Evolutionary conservation across 805 yeast genomes (phyloP), one percentile per base, ranked within the genome.

Genomic region (Lipomyces yamadae): DNA sequence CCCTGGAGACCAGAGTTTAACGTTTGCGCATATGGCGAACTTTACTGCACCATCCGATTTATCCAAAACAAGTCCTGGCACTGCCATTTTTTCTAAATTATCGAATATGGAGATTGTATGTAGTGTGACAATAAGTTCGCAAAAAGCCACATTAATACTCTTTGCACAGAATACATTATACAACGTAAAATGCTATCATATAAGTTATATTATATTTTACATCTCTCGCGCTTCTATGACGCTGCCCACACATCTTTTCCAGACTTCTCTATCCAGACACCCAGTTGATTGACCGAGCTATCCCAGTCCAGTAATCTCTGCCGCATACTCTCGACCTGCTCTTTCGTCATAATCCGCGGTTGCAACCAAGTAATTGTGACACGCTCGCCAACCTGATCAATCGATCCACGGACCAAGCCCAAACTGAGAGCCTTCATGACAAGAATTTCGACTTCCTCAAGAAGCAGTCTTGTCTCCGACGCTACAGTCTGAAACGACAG

Each of bases 311-410:
- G 82, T 75, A 95, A 84, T 73, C 90, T 89, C 61, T 83, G 82
- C 71, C 87, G 86, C 90, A 95, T 91, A 56, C 83, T 83, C 65
- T 82, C 84, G 66, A 94, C 89, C 81, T 95, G 99, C 56, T 85
- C 85, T 70, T 82, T 82, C 74, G 91, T 91, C 84, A 95, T 88
- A 63, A 92, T 91, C 74, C 98, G 85, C 66, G 99, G 98, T 82
- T 95, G 98, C 69, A 94, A 88, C 99, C 99, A 95, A 34, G 90
- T 87, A 58, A 95, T 87, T 42, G 89, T 87, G 64, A 95, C 90
- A 13, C 88, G 81, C 77, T 88, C 86, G 60, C 86, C 85, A 55
- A 92, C 91, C 80, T 95, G 96, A 77, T 95, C 96, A 73, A 95
- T 94, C 61, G 85, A 83, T n/a, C 99, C 99, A 77, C 87, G 86